Percentiles rank a stretch among this genome's conserved stretches.
Conservation (phyloP, 2,329 filamentous ascomycete genomes). For the Diaporthe velutina region DNA sequence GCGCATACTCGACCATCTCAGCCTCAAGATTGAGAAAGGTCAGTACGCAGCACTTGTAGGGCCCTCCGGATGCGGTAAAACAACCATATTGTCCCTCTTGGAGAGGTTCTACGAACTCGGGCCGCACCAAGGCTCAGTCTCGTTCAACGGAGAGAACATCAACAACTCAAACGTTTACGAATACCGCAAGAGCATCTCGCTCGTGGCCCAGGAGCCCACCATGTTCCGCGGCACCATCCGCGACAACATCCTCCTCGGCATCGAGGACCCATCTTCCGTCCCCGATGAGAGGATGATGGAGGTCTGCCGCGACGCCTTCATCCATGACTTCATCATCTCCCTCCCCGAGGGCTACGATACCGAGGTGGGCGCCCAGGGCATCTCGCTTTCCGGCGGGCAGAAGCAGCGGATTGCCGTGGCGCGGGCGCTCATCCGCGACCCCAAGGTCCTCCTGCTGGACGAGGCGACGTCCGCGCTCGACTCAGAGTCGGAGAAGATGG, state of each 20-base stretch:
- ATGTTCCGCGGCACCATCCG: conserved; percentile 92
- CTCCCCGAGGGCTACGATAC: conserved; percentile 93
- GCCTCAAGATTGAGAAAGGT: conserved; percentile 79
- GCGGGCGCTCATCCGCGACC: conserved; percentile 87
- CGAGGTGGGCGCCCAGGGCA: conserved; percentile 87
- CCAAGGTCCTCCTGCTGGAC: conserved; percentile 86
- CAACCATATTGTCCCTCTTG: conserved; percentile 89
- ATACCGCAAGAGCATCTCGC: conserved; percentile 85
- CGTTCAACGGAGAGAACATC: conserved; percentile 69
- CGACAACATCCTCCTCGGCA: conserved; percentile 90
- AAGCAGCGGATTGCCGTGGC: conserved; percentile 97
- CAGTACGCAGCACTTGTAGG: conserved; percentile 93
- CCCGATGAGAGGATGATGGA: conserved; percentile 79
- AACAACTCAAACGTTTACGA: conserved; percentile 80
- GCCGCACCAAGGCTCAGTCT: conserved; percentile 63
- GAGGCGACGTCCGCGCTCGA: conserved; percentile 86
- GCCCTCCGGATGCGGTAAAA: conserved; percentile 95
- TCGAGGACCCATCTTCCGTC: conserved; percentile 72
- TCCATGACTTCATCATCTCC: conserved; percentile 91
- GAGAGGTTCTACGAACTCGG: conserved; percentile 93
- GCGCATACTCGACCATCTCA: conserved; percentile 88
- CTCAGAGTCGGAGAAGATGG: conserved; percentile 82
- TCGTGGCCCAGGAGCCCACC: conserved; percentile 95
- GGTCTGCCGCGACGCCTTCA: conserved; percentile 91
- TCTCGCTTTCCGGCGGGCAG: conserved; percentile 92